Percentiles rank a stretch among this genome's conserved stretches.
phyloP scores from a whole-genome alignment of 2,329 filamentous ascomycete species.

The Phialophora tarda region DNA sequence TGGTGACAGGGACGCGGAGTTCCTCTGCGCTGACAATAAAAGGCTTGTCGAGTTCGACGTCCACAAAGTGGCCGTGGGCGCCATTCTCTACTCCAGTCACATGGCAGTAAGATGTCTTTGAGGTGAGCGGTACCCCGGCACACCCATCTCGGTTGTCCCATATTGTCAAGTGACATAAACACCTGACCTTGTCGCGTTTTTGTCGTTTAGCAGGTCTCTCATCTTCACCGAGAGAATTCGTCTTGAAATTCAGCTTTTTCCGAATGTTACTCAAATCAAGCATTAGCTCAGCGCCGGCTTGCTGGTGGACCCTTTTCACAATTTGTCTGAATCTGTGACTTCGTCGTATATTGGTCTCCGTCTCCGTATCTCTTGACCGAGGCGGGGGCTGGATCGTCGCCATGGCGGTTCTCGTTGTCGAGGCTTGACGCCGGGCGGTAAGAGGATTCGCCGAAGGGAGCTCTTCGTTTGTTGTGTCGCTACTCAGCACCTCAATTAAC shows the following conservation, averaged over 20 bases:
- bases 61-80: constrained; percentile 31
- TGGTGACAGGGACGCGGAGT: constrained; percentile 28
- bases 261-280: constrained; percentile 36
- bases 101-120: constrained; percentile 26
- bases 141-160: constrained; percentile 38
- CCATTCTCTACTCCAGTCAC: constrained; percentile 27
- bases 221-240: constrained; percentile 18
- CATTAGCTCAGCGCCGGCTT: constrained; percentile 29
- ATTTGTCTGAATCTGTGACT: constrained; percentile 25
- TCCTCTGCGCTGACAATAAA: constrained; percentile 36
- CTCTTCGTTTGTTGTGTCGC: neutral
- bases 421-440: neutral
- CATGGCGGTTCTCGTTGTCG: constrained; percentile 17
- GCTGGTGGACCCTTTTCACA: constrained; percentile 22
- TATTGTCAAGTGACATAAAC: constrained; percentile 36
- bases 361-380: neutral
- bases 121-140: constrained; percentile 19
- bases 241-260: constrained; percentile 38
- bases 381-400: neutral
- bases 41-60: constrained; percentile 35
- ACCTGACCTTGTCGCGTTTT: constrained; percentile 31
- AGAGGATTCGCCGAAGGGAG: neutral
- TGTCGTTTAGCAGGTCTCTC: constrained; percentile 30
- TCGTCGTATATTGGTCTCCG: constrained; percentile 23
- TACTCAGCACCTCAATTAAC: neutral